phyloP scores from a whole-genome alignment of 257 asterid genomes.

The Verbascum thapsus region DNA sequence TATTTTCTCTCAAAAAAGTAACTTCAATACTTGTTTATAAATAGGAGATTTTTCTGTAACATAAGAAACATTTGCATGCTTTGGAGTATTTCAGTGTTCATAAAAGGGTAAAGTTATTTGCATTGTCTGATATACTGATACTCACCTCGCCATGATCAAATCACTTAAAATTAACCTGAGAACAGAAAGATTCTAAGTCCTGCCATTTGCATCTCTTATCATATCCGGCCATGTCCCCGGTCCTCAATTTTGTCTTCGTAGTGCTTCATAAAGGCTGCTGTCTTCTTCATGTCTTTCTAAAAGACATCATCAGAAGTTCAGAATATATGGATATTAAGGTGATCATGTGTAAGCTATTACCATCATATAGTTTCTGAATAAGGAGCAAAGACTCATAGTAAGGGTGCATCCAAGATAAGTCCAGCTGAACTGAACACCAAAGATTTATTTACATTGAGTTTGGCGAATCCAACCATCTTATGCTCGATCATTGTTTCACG shows the following conservation, averaged over 20 bases:
- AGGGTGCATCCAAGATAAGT: no score
- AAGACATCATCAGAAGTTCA: constrained; percentile 2
- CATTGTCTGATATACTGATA: not conserved
- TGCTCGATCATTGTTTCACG: not conserved
- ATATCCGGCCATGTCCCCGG: not conserved
- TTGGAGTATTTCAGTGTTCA: constrained; percentile 5
- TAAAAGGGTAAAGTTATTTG: not conserved
- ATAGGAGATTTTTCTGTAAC: constrained; percentile 6
- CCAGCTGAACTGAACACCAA: no score
- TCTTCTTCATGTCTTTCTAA: not conserved
- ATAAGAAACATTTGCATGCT: constrained; percentile 8
- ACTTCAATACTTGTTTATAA: constrained; percentile 12
- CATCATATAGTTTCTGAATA: no score
- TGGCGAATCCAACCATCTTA: not conserved
- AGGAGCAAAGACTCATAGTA: no score
- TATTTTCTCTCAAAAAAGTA: not conserved
- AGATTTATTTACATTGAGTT: no score
- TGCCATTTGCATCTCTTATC: not conserved
- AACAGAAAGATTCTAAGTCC: constrained; percentile 4
- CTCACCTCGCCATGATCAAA: not conserved
- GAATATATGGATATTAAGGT: not conserved
- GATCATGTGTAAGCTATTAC: not conserved
- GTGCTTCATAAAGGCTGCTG: no score
- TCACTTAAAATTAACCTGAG: not conserved
- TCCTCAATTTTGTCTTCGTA: not conserved